A percentile compares a stretch with the other conserved stretches of the same genome.
These are phyloP conservation scores for Myrica gale DNA, from an alignment of 306 rosid species.

Conservation along the genomic window DNA sequence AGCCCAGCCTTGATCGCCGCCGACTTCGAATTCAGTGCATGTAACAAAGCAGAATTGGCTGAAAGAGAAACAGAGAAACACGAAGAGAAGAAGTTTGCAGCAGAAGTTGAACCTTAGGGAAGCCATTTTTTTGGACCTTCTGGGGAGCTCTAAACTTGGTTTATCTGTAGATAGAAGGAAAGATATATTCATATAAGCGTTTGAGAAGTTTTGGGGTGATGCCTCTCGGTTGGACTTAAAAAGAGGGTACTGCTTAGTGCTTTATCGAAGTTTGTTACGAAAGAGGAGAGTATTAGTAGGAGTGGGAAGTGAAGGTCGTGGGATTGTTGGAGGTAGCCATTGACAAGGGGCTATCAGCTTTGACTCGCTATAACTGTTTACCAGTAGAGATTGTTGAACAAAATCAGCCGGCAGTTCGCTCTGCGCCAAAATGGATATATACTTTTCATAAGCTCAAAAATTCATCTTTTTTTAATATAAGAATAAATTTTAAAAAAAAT, in stretches of 20 bases:
- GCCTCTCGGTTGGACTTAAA: conserved; percentile 19
- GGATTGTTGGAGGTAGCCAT: not conserved
- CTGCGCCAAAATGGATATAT: too few relatives aligned
- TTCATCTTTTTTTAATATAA: too few relatives aligned
- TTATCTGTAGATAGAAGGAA: not conserved
- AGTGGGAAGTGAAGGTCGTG: conserved; percentile 46
- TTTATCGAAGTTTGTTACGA: conserved; percentile 36
- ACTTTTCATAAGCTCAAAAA: too few relatives aligned
- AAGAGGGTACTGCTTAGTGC: conserved; percentile 4
- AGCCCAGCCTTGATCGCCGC: conserved; percentile 59
- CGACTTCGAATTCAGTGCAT: conserved; percentile 56
- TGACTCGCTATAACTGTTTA: not conserved
- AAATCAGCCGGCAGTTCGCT: too few relatives aligned
- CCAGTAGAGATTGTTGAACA: too few relatives aligned
- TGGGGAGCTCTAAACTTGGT: conserved; percentile 37
- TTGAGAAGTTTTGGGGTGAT: conserved; percentile 15
- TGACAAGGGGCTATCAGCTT: not conserved
- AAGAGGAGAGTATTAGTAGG: conserved; percentile 42
- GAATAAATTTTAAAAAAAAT: too few relatives aligned
- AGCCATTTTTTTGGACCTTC: conserved; percentile 42
- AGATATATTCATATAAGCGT: not conserved
- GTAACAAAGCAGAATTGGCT: conserved; percentile 26
- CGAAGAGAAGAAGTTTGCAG: conserved; percentile 27
- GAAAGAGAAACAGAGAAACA: conserved; percentile 28
- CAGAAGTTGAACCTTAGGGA: conserved; percentile 15